Base-by-base conservation (phyloP, 106 monocot genomes). In the Dendrobium huoshanense region DNA sequence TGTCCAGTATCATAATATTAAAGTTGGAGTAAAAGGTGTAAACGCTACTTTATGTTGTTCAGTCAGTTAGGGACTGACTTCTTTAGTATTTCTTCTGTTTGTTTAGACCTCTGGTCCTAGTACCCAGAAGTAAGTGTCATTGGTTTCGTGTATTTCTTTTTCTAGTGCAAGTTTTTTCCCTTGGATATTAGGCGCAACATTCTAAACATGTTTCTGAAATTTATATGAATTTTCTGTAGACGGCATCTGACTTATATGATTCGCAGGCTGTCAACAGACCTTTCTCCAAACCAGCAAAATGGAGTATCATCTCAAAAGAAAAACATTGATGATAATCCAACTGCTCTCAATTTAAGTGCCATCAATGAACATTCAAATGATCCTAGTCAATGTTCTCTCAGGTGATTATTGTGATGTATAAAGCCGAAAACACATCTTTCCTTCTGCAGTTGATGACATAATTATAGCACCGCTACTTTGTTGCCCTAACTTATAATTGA, bases 241-340 rank as follows among this genome's bases (percentile, higher is more conserved):
- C 16, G 20, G 56, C 59, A 41, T 43, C 77, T 67, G 47, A 72
- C 48, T 75, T 55, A 65, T 79, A 22, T 11, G 56, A 75, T 80
- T 82, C 86, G 76, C 87, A 90, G 90, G 80, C 44, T 87, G 55
- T 79, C 90, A 67, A 78, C 85, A 82, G 90, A 90, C 49, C 54
- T 78, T 72, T 55, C 84, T 59, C 41, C 76, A 56, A 82, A 24
- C 72, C 87, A 85, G 55, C 90, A 90, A 78, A 83, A 87, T 83
- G 87, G 85, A 41, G 48, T 42, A 72, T 31, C 70, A 87, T 58
- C n/a, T 42, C 87, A 90, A 75, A 83, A 83, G 78, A 81, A 67
- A 83, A 81, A 4, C 70, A 48, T 20, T 24, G 75, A 87, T 68
- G 87, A 84, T 2, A 84, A 75, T 42, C 55, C 59, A 75, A 68